phyloP scores from a whole-genome alignment of 2,329 filamentous ascomycete genomes.

The Pezicula rhizophila region DNA sequence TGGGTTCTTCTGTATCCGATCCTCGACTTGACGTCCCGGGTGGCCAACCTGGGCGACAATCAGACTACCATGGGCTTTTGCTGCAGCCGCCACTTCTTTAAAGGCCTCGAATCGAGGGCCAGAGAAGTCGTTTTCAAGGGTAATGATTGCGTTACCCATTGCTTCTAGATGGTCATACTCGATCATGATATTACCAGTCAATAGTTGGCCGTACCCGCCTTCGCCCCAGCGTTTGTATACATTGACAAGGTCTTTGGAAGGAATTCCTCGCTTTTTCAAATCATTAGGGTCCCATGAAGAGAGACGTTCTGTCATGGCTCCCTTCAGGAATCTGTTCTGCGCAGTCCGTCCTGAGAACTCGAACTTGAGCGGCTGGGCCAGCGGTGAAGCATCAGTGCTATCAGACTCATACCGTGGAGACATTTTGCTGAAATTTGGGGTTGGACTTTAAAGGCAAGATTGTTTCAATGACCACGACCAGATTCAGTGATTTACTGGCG shows the following conservation, averaged over 20 bases:
- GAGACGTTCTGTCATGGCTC: slow-evolving; percentile 59
- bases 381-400: slow-evolving; percentile 23
- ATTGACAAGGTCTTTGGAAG: slow-evolving; percentile 45
- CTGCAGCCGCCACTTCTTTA: slow-evolving; percentile 45
- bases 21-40: slow-evolving; percentile 41
- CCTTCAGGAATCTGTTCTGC: slow-evolving; percentile 62
- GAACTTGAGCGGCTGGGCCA: slow-evolving; percentile 42
- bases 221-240: slow-evolving; percentile 58
- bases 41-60: slow-evolving; percentile 58
- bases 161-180: slow-evolving; percentile 53
- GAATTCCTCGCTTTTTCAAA: slow-evolving; percentile 45
- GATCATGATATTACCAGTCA: slow-evolving; percentile 61
- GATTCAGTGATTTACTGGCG: too few species aligned
- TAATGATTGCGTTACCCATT: slow-evolving; percentile 53
- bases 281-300: slow-evolving; percentile 53
- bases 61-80: slow-evolving; percentile 51
- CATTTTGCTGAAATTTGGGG: slow-evolving; percentile 7
- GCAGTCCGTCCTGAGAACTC: slow-evolving; percentile 48
- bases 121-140: slow-evolving; percentile 40
- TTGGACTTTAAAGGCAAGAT: too few species aligned
- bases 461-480: too few species aligned
- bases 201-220: slow-evolving; percentile 47
- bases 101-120: slow-evolving; percentile 56
- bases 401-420: slow-evolving; percentile 19
- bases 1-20: slow-evolving; percentile 28